Evolutionary conservation across 306 rosid species (phyloP).

Genomic region (Vigna trinervia): DNA sequence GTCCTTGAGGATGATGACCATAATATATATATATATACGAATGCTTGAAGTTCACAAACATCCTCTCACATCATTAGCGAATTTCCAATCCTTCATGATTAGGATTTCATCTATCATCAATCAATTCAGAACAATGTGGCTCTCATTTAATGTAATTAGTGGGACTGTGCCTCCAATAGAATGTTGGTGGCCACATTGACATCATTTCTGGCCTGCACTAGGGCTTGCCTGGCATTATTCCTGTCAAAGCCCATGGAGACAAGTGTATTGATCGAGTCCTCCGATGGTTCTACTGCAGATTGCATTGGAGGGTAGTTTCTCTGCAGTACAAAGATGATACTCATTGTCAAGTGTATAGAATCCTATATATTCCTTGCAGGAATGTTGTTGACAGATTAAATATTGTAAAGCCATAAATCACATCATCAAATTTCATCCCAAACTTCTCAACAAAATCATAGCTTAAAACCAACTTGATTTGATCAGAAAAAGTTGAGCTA

Average conservation of each 20-base stretch:
- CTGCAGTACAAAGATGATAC: constrained; percentile 51
- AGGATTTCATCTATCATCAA: constrained; percentile 42
- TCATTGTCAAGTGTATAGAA: neutral
- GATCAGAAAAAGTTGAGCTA: neutral
- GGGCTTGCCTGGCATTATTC: constrained; percentile 91
- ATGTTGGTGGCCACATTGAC: constrained; percentile 92
- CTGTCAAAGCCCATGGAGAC: constrained; percentile 98
- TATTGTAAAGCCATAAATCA: neutral
- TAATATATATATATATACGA: constrained; percentile 8
- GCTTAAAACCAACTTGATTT: too few species aligned
- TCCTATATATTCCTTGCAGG: neutral
- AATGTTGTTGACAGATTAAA: constrained; percentile 13
- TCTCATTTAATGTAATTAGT: constrained; percentile 49
- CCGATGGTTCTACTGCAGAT: constrained; percentile 72
- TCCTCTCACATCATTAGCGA: constrained; percentile 50
- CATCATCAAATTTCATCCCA: neutral
- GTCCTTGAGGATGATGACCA: constrained; percentile 44
- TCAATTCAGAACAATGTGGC: constrained; percentile 34
- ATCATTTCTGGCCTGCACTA: constrained; percentile 90
- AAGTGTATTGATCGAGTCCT: constrained; percentile 80
- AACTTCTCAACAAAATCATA: too few species aligned
- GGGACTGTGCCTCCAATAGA: constrained; percentile 86
- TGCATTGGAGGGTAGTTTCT: constrained; percentile 70
- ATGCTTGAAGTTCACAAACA: constrained; percentile 49
- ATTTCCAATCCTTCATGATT: constrained; percentile 46